Base-by-base conservation (phyloP, 805 yeast species). In the Saccharomycopsis selenospora region DNA sequence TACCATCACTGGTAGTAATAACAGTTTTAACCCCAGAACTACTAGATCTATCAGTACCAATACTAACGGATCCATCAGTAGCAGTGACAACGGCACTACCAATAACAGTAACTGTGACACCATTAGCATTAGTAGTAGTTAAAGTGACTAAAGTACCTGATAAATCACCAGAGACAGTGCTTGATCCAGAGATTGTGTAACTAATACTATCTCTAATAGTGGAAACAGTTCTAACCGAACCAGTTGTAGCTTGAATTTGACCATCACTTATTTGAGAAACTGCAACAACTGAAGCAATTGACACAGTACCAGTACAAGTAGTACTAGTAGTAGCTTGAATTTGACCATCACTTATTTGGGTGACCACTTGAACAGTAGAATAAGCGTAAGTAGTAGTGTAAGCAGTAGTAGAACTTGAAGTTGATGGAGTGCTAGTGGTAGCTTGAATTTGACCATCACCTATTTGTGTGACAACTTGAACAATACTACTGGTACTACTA, bases 211-310 rank as follows among this genome's bases (percentile, higher is more conserved):
- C 50, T 17, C 33, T 20, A 14, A 46, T 10, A 17, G 50, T 49
- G 10, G 46, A 40, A 14, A 49, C 48, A n/a, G 52, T 43, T 28
- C 48, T 29, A 4, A 45, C 47, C 6, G 38, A 33, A 6, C 48
- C 41, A 22, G 56, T 43, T n/a, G 54, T 42, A 18, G 56, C 49
- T 60, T 73, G 78, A 57, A 72, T 63, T 62, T 73, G 78, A 57
- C 78, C 78, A 55, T 74, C 79, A 54, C 68, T 68, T 46, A 75
- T 74, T 60, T 72, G 78, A 54, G 72, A 58, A 48, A 55, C 58
- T 13, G 64, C 56, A 44, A 60, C 55, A 10, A 52, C 48, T 18
- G 65, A 50, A 6, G 66, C 40, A 24, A 61, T 49, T 20, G 63
- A 53, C 18, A 46, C 43, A 14, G 59, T 14, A 14, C 38, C 38